Evolutionary conservation across 192 early-diverging fungal genomes (phyloP), one percentile per base, ranked within the genome.

Genomic region (Diversispora epigaea): DNA sequence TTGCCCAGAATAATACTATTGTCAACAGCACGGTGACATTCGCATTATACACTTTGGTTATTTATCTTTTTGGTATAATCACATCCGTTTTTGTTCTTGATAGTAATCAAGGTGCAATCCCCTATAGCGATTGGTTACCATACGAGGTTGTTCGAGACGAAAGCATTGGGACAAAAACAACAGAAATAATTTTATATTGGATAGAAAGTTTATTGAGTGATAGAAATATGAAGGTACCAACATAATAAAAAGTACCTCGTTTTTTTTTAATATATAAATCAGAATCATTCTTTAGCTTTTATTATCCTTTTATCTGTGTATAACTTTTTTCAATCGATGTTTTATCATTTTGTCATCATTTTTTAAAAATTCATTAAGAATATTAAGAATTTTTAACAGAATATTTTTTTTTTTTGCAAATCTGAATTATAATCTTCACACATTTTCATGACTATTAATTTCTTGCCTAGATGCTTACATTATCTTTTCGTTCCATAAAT

Each of bases 51-150:
- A 84, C 83, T 12, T 78, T 84, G 15, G 65, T 84, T 10, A 76
- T 84, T 10, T 84, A 84, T 78, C 61, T 82, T 57, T 84, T 84
- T 71, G 83, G 83, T 19, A 84, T 84, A 52, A 81, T 84, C 25
- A 84, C 83, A 15, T 82, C 80, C 41, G 82, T 81, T 0, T 84
- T 84, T 68, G 68, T 84, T 19, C 76, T 84, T 50, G 83, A 84
- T 58, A 82, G 57, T 55, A 74, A 80, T 25, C 74, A 55, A 11
- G 76, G 75, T 8, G 52, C 78, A 4, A 65, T 68, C 45, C 19
- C 52, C 1, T 54, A 57, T 57, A 44, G 40, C 11, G 70, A 57
- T n/a, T 54, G 55, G 55, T 39, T 54, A 17, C 52, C 52, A 11
- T 19, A 57, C 57, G 70, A 71, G 4, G n/a, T 45, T 9, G 22